Conservation (phyloP, 2,329 filamentous ascomycete genomes). For the Fusarium redolens region DNA sequence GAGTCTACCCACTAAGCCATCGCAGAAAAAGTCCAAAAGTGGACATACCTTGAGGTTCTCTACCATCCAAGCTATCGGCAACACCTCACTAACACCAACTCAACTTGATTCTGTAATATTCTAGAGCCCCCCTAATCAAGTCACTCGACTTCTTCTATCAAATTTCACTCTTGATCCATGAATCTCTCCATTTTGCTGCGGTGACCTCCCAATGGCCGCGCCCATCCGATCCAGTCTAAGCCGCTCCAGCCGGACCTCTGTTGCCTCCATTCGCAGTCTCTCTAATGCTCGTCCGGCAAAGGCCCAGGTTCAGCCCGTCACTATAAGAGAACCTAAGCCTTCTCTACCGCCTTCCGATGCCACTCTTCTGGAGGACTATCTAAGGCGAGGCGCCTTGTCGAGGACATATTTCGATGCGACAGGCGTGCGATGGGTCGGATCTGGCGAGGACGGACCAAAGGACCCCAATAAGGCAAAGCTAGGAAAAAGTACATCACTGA, state of each 20-base stretch:
- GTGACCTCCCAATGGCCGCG: constrained; percentile 51
- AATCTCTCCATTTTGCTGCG: constrained; percentile 35
- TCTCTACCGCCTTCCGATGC: constrained; percentile 9
- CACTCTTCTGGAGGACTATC: constrained; percentile 6
- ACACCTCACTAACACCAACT: constrained; percentile 2
- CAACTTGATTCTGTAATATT: constrained; percentile 6
- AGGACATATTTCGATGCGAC: constrained; percentile 50
- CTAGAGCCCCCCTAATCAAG: neutral
- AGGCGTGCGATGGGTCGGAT: constrained; percentile 44
- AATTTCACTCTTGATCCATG: constrained; percentile 33
- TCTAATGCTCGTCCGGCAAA: constrained; percentile 47
- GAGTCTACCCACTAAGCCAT: constrained; percentile 40
- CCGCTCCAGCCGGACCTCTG: constrained; percentile 40
- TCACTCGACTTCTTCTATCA: neutral
- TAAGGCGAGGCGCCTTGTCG: constrained; percentile 33
- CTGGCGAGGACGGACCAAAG: constrained; percentile 51
- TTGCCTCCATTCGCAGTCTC: constrained; percentile 43
- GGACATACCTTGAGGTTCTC: constrained; percentile 20
- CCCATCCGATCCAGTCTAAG: constrained; percentile 46
- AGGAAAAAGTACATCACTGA: constrained; percentile 65
- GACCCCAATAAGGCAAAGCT: constrained; percentile 72
- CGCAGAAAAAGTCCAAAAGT: constrained; percentile 36
- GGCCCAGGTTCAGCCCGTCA: constrained; percentile 45
- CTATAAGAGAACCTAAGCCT: constrained; percentile 19
- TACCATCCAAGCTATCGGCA: constrained; percentile 14